These are phyloP conservation scores for Acacia melanoxylon DNA, from an alignment of 306 rosid species.

Conservation along the genomic window DNA sequence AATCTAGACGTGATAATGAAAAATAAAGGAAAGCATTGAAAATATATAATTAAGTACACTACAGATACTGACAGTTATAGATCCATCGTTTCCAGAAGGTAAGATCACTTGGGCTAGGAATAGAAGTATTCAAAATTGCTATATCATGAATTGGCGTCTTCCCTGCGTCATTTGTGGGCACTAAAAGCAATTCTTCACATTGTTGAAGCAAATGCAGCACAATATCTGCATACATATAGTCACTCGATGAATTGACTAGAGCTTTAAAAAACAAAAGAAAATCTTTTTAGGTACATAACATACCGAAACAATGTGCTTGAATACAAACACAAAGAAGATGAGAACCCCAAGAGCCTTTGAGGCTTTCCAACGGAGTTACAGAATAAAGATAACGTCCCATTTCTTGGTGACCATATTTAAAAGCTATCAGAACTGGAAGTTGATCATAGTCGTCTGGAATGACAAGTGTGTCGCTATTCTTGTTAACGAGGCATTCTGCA, in stretches of 20 bases:
- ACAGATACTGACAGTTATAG: not conserved
- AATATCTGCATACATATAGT: not conserved
- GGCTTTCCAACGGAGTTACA: not conserved
- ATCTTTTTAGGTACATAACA: not conserved
- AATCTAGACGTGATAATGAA: too few relatives aligned
- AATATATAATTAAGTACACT: not conserved
- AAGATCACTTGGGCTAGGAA: not conserved
- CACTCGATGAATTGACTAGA: not conserved
- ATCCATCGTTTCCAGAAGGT: not conserved
- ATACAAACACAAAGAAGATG: not conserved
- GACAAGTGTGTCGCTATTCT: not conserved
- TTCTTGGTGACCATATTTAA: not conserved
- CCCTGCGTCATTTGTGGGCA: not conserved
- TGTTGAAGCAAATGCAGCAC: not conserved
- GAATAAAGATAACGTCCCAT: not conserved
- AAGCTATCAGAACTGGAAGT: not conserved
- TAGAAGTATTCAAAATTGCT: not conserved
- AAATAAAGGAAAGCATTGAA: too few relatives aligned
- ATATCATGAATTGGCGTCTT: not conserved
- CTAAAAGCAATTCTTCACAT: not conserved
- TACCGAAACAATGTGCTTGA: not conserved
- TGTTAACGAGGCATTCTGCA: not conserved
- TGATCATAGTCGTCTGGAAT: not conserved
- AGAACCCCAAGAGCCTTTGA: not conserved
- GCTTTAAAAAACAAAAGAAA: too few relatives aligned